Evolutionary conservation across 1,139 yeast genomes (phyloP).

Genomic region (Debaryomycetaceae sp.): DNA sequence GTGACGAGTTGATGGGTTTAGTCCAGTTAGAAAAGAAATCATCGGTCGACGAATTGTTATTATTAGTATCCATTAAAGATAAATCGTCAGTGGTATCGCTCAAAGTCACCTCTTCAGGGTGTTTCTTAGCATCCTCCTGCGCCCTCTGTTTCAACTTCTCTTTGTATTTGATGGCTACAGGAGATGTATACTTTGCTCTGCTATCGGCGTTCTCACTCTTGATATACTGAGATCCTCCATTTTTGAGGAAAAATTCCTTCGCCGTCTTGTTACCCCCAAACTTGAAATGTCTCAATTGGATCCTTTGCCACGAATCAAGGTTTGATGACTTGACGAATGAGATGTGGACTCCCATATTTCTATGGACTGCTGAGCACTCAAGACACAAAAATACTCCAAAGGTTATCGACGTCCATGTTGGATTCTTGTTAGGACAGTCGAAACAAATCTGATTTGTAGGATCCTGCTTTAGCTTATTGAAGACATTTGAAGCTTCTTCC

Average conservation of each 20-base stretch:
- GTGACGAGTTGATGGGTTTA: constrained; percentile 57
- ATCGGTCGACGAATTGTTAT: constrained; percentile 51
- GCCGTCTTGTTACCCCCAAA: constrained; percentile 90
- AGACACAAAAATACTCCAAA: constrained; percentile 47
- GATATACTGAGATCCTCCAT: constrained; percentile 77
- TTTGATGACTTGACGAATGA: constrained; percentile 80
- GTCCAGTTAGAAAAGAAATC: constrained; percentile 94
- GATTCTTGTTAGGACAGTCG: constrained; percentile 49
- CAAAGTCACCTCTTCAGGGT: constrained; percentile 64
- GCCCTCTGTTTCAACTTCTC: constrained; percentile 72
- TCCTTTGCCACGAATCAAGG: constrained; percentile 86
- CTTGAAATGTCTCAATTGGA: constrained; percentile 84
- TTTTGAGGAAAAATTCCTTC: constrained; percentile 73
- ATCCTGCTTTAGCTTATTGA: constrained; percentile 55
- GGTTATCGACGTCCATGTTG: constrained; percentile 52
- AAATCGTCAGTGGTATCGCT: constrained; percentile 48
- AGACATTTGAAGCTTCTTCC: constrained; percentile 60
- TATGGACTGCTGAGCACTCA: constrained; percentile 49
- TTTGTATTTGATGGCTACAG: constrained; percentile 74
- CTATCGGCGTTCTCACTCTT: constrained; percentile 52
- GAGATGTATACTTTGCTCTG: constrained; percentile 73
- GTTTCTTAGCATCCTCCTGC: constrained; percentile 59
- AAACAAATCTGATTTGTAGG: constrained; percentile 84
- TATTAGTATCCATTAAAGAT: constrained; percentile 31
- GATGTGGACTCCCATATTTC: constrained; percentile 49